phyloP scores from a whole-genome alignment of 169 alveolate species.

The Plasmodium relictum region DNA sequence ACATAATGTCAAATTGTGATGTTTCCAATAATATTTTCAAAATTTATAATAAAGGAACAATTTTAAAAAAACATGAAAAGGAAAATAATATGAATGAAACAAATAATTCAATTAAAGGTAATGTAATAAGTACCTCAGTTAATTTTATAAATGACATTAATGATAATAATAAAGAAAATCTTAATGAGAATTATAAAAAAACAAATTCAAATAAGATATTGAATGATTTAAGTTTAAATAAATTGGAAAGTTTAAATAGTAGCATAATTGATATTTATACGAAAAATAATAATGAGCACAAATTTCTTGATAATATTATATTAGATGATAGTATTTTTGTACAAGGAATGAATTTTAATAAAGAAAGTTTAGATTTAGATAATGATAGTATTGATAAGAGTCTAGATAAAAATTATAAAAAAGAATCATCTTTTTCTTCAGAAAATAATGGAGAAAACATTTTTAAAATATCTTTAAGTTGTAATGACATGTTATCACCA shows the following conservation, averaged over 20 bases:
- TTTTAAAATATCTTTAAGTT: constrained; percentile 44
- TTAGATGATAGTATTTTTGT: constrained; percentile 71
- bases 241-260: constrained; percentile 60
- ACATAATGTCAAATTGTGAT: constrained; percentile 9
- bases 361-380: neutral
- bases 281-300: constrained; percentile 31
- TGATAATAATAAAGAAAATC: constrained; percentile 18
- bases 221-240: constrained; percentile 61
- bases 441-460: constrained; percentile 22
- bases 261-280: constrained; percentile 36
- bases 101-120: neutral
- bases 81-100: constrained; percentile 5
- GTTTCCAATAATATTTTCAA: constrained; percentile 50
- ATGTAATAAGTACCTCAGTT: neutral
- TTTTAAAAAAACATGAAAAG: constrained; percentile 11
- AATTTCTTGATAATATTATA: constrained; percentile 62
- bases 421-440: neutral
- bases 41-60: constrained; percentile 26
- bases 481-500: constrained; percentile 12
- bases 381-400: neutral
- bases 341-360: neutral
- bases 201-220: constrained; percentile 44
- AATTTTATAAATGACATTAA: neutral
- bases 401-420: neutral
- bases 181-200: constrained; percentile 50